Evolutionary conservation across 768 basidiomycete genomes (phyloP).

Genomic region (Tulasnella sp.): DNA sequence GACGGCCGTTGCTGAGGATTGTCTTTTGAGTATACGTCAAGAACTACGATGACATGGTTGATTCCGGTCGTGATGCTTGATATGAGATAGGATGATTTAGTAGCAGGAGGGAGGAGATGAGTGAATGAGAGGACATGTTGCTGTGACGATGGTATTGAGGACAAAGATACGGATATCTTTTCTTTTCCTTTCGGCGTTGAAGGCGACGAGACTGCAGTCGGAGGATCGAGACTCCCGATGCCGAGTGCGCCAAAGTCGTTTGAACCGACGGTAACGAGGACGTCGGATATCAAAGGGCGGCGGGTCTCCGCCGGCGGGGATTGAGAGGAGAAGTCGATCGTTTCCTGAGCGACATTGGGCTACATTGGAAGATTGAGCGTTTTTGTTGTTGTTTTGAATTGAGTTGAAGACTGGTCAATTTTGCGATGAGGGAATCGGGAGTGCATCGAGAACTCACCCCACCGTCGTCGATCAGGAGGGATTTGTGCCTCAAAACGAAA

Average conservation of each 20-base stretch:
- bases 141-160: constrained; percentile 29
- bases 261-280: constrained; percentile 68
- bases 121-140: constrained; percentile 38
- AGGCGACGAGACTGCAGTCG: not conserved
- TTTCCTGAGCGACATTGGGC: not conserved
- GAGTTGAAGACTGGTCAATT: not conserved
- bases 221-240: not conserved
- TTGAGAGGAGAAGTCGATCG: too few species aligned
- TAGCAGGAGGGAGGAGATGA: constrained; percentile 29
- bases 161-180: not conserved
- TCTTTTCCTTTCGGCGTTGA: constrained; percentile 14
- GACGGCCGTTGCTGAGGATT: constrained; percentile 28
- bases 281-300: constrained; percentile 21
- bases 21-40: constrained; percentile 29
- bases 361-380: constrained; percentile 34
- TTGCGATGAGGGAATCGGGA: not conserved
- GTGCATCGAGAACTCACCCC: constrained; percentile 26
- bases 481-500: constrained; percentile 45
- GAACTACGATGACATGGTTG: constrained; percentile 55
- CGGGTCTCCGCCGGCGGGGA: too few species aligned
- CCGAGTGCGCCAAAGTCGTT: constrained; percentile 83
- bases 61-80: constrained; percentile 54
- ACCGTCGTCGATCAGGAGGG: not conserved
- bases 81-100: constrained; percentile 28
- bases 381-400: not conserved